Percentiles rank a stretch among this genome's conserved stretches.
These are phyloP conservation scores for Ceratobasidium sp. DNA, from an alignment of 1,284 basidiomycete genomes.

Conservation along the genomic window DNA sequence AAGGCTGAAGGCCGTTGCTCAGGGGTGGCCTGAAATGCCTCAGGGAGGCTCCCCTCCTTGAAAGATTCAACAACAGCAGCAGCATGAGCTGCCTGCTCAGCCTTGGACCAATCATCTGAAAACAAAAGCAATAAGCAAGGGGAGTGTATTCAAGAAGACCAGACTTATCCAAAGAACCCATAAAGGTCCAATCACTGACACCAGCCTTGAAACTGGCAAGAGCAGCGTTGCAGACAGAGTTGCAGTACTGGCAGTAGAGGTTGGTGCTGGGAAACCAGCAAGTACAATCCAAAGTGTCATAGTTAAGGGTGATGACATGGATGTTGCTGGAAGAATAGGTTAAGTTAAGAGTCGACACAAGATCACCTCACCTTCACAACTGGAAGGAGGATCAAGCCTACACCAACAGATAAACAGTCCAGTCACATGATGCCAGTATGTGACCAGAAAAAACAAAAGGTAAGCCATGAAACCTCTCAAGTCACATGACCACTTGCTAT, in stretches of 20 bases:
- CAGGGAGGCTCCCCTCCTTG: not conserved
- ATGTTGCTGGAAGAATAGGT: not conserved
- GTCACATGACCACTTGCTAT: no score
- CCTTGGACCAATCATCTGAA: not conserved
- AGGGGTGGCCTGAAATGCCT: no score
- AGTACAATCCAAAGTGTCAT: not conserved
- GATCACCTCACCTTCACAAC: no score
- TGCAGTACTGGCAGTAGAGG: not conserved
- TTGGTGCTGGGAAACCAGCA: not conserved
- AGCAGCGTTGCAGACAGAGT: not conserved
- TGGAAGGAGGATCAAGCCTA: no score
- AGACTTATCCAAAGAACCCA: not conserved
- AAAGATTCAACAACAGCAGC: not conserved
- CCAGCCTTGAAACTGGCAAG: not conserved
- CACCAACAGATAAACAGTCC: no score
- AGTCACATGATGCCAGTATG: no score
- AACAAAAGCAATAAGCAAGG: not conserved
- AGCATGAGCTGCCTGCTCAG: not conserved
- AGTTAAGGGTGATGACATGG: not conserved
- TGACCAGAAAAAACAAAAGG: no score
- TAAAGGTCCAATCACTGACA: not conserved
- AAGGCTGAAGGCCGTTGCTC: no score
- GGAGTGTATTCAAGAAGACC: not conserved
- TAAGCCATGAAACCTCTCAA: no score
- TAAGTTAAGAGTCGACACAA: no score